Percentiles rank a stretch among this genome's conserved stretches.
These are phyloP conservation scores for Lizonia empirigonia DNA, from an alignment of 2,329 filamentous ascomycete species.

Conservation along the genomic window DNA sequence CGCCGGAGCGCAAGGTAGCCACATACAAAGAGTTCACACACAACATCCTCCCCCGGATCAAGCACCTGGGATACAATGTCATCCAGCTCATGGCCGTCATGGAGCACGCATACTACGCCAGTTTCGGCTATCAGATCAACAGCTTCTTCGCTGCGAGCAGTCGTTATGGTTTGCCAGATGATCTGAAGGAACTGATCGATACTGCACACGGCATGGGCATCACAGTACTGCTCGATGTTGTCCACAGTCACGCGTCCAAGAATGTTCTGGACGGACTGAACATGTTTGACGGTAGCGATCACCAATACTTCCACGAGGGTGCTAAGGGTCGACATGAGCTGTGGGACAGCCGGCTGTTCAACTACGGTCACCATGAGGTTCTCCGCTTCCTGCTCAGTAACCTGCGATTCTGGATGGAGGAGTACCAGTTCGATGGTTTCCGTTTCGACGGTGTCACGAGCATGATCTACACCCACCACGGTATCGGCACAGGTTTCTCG, in stretches of 20 bases:
- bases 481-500: conserved; percentile 96
- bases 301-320: conserved; percentile 93
- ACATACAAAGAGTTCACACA: conserved; percentile 98
- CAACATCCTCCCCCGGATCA: conserved; percentile 89
- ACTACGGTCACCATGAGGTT: conserved; percentile 94
- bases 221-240: conserved; percentile 89
- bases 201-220: conserved; percentile 91
- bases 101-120: conserved; percentile 99
- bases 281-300: conserved; percentile 92
- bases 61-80: conserved; percentile 89
- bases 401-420: conserved; percentile 98
- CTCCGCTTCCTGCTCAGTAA: conserved; percentile 95
- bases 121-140: conserved; percentile 98
- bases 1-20: conserved; percentile 83
- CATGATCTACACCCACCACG: conserved; percentile 96
- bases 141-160: conserved; percentile 98
- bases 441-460: conserved; percentile 97
- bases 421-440: conserved; percentile 96
- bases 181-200: conserved; percentile 95
- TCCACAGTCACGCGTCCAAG: conserved; percentile 97
- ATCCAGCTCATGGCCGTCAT: conserved; percentile 99
- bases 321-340: conserved; percentile 84
- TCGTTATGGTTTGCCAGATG: conserved; percentile 90
- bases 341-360: conserved; percentile 97
- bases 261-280: conserved; percentile 95